Base-by-base conservation (phyloP, 192 early-diverging fungal genomes). In the Coemansia sp. region DNA sequence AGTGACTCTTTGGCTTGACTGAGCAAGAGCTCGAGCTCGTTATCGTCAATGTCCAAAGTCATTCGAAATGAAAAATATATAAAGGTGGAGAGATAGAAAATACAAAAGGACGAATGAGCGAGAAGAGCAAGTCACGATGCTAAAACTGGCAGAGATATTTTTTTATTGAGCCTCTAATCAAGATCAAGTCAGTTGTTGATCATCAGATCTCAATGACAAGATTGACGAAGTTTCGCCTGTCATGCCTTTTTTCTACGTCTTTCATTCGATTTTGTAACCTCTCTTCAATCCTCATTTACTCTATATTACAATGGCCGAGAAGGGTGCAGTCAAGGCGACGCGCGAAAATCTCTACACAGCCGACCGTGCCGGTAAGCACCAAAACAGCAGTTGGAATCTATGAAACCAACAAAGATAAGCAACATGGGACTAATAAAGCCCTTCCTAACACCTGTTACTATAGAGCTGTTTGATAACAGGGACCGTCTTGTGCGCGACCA, bases 401-500 rank as follows among this genome's bases (percentile, higher is more conserved):
- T 31, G 53, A 39, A 39, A 11, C 19, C 36, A 27, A 46, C 31
- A 41, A n/a, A 37, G n/a, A 59, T 44, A 50, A 50, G 46, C 46
- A 50, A 24, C 7, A 0, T 8, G 16, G 6, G 46, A 21, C 46
- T 50, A 50, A 33, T 50, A 50, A 33, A 44, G 1, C 7, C 42
- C 14, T 35, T 31, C 50, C 59, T 31, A 0, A 44, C 36, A 24
- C 21, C 6, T 11, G 41, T 16, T 42, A 42, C 29, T 69, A 62
- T 83, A 83, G 81, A 77, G 63, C 63, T 83, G 50, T 72, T 68
- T n/a, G 77, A 79, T 27, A 77, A 79, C 72, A 88, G 90, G 31
- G 92, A 93, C 71, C 91, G 87, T 54, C 86, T 89, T 73, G 86
- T 93, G 81, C 89, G 91, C 45, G 93, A 95, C 74, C 87, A 95